phyloP scores from a whole-genome alignment of 139 green algal species.

The Coelastrella sp. region DNA sequence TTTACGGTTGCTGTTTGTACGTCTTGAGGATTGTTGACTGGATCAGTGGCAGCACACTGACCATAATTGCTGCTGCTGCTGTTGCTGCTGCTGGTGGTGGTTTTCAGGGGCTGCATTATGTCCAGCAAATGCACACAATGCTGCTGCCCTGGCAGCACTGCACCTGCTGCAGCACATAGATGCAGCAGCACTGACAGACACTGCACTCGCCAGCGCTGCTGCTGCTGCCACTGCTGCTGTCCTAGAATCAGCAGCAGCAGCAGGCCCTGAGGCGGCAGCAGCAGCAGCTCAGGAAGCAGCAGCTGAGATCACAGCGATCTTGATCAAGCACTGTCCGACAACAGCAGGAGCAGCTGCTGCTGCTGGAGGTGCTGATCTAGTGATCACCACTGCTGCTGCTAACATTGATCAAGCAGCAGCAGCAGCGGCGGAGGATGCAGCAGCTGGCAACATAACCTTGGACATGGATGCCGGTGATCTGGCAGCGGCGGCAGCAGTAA shows the following conservation, averaged over 20 bases:
- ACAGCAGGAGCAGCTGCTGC: background rate
- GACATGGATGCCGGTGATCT: background rate
- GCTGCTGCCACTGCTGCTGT: background rate
- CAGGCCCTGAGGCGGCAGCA: background rate
- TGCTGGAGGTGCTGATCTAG: no score
- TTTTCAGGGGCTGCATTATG: background rate
- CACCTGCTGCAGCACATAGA: constrained; percentile 22
- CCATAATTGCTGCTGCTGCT: background rate
- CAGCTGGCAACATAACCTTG: background rate
- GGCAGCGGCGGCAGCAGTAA: background rate
- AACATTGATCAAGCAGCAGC: background rate
- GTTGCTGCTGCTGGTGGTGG: no score
- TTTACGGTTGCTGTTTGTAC: no score
- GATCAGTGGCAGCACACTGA: background rate
- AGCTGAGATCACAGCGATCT: background rate
- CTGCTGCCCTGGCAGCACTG: constrained; percentile 29
- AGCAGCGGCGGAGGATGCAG: background rate
- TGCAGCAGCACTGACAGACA: constrained; percentile 2
- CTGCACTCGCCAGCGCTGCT: background rate
- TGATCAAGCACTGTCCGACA: background rate
- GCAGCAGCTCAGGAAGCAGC: background rate
- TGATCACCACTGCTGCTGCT: no score
- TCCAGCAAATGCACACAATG: background rate
- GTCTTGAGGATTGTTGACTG: no score
- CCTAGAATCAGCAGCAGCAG: background rate